Evolutionary conservation across 495 filamentous ascomycete species (phyloP).

Genomic region (Penicillium psychrofluorescens): DNA sequence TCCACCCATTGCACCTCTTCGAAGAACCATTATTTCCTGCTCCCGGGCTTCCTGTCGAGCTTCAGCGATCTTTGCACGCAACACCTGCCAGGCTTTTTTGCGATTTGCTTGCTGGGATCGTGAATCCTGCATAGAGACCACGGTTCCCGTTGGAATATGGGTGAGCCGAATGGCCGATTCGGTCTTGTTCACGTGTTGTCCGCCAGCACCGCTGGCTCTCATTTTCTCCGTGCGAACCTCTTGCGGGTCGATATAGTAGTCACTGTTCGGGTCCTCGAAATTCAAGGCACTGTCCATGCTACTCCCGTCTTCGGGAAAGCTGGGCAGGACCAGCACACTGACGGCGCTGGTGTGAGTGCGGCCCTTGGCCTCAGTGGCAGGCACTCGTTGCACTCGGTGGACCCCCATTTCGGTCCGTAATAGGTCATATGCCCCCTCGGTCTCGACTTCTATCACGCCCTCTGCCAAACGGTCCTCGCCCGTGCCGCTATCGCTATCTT

Average conservation of each 20-base stretch:
- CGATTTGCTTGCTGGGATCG: constrained; percentile 88
- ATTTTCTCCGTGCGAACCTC: constrained; percentile 87
- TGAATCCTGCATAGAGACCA: constrained; percentile 86
- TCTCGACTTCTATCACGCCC: constrained; percentile 79
- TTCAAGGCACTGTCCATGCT: constrained; percentile 48
- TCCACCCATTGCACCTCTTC: constrained; percentile 68
- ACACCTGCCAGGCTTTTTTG: constrained; percentile 73
- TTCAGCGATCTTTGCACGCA: constrained; percentile 80
- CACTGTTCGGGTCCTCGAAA: constrained; percentile 75
- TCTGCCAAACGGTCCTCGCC: constrained; percentile 62
- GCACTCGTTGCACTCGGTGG: constrained; percentile 89
- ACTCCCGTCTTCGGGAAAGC: constrained; percentile 55
- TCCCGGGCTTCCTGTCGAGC: constrained; percentile 74
- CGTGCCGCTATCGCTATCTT: constrained; percentile 48
- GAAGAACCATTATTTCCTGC: constrained; percentile 64
- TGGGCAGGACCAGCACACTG: constrained; percentile 83
- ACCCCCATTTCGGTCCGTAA: constrained; percentile 87
- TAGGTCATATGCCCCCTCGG: constrained; percentile 65
- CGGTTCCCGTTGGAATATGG: constrained; percentile 78
- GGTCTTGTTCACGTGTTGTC: constrained; percentile 97
- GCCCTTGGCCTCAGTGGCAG: constrained; percentile 81
- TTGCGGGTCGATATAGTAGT: constrained; percentile 80
- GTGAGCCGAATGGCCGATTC: constrained; percentile 92
- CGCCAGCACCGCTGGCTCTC: constrained; percentile 85
- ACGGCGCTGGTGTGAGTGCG: constrained; percentile 91